Base-by-base conservation (phyloP, 306 rosid species). In the Vigna unguiculata region DNA sequence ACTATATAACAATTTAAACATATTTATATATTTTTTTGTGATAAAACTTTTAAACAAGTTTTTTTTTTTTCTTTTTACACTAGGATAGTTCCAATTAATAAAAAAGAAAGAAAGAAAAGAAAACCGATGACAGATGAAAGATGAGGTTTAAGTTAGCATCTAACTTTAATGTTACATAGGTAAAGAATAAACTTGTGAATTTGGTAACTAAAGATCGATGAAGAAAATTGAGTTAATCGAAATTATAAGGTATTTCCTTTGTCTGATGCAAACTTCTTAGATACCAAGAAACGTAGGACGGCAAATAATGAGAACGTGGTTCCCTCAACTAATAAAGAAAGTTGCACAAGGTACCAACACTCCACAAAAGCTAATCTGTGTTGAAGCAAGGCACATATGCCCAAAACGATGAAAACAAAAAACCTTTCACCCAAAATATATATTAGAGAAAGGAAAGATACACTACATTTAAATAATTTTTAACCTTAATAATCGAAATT, bases 301-400 rank as follows among this genome's bases (percentile, higher is more conserved):
- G 76, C 77, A 69, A 69, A 69, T 9, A 12, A 78, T 59, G 70
- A 60, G 61, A 78, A 55, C 70, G 76, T 69, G 75, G 59, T 2
- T 45, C 19, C 52, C 76, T 24, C 59, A 69, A 22, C 16, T 9
- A 38, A 34, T 2, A 19, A 75, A 62, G 21, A 20, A 46, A 57
- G 80, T 75, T 55, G 45, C 17, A 48, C 47, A 54, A 9, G 19
- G 12, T 49, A 20, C 74, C 68, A 14, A 20, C 34, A 17, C 82
- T 12, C 25, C 8, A 54, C 4, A 57, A 24, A 30, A 46, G 64
- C 45, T 66, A 66, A 80, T 49, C 6, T 22, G 48, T 14, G 6
- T n/a, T 40, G 41, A 70, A 64, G 82, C 46, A 63, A 63, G 71
- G 73, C 52, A 76, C 25, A 32, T 59, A 46, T 40, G 43, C 48